Conservation (phyloP, 2,329 filamentous ascomycete genomes). For the Amauroascus niger region DNA sequence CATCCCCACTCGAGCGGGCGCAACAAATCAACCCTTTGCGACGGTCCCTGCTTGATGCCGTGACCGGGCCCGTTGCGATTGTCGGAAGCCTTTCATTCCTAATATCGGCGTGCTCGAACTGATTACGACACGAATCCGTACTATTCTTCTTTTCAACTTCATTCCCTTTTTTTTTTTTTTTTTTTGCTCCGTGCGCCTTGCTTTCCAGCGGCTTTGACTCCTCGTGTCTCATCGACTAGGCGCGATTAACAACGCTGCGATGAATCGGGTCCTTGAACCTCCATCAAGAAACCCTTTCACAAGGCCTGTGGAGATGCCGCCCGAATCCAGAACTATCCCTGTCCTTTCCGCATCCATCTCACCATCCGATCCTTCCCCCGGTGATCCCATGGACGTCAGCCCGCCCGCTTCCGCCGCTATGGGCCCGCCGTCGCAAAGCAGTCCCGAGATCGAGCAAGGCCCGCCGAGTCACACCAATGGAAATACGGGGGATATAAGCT, state of each 20-base stretch:
- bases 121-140: background rate
- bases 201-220: background rate
- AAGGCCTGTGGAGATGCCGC: slow-evolving; percentile 32
- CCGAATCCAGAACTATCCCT: slow-evolving; percentile 44
- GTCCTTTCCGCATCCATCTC: slow-evolving; percentile 42
- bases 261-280: slow-evolving; percentile 36
- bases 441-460: slow-evolving; percentile 41
- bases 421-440: slow-evolving; percentile 42
- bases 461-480: slow-evolving; percentile 23
- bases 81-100: background rate
- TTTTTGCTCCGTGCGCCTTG: background rate
- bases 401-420: slow-evolving; percentile 40
- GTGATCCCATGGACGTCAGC: slow-evolving; percentile 49
- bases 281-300: slow-evolving; percentile 40
- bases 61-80: background rate
- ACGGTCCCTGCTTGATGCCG: background rate
- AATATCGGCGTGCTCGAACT: background rate
- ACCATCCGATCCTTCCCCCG: slow-evolving; percentile 34
- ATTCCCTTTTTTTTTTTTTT: background rate
- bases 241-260: slow-evolving; percentile 19
- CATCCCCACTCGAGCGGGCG: slow-evolving; percentile 10
- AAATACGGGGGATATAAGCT: slow-evolving; percentile 15
- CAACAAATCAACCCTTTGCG: background rate
- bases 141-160: too few relatives aligned
- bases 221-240: background rate